Evolutionary conservation across 2,329 filamentous ascomycete genomes (phyloP), one percentile per base, ranked within the genome.

Genomic region (Alternaria brassicae): DNA sequence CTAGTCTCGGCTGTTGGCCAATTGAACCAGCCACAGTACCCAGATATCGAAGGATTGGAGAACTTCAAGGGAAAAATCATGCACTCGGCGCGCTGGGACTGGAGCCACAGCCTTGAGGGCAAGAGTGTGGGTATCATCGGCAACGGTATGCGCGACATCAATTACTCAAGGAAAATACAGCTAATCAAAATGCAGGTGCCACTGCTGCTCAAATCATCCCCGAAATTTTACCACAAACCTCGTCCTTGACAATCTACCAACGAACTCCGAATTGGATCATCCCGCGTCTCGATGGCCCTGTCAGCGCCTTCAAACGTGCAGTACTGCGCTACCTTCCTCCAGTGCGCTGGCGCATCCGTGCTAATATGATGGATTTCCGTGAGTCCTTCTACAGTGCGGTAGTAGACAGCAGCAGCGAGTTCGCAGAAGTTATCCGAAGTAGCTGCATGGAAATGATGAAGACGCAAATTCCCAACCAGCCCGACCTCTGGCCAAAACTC

Each of bases 31-130:
- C 86, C 86, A 0, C 74, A 77, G 6, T 82, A 80, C 62, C 84
- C 84, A 0, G 69, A 79, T 1, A 84, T 86, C 12, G 73, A 80
- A 8, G 84, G 84, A 0, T 54, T 85, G 9, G 73, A 81, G 0
- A 72, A 76, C 6, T 86, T 85, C 56, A 72, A 80, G 39, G 84
- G 84, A 3, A 85, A 84, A 72, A 75, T 81, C 55, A 85, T 84
- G 79, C 85, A 88, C 61, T 84, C 82, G 3, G 84, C 85, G 4
- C 72, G 85, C n/a, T 88, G 85, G 85, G 85, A 88, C 60, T 86
- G 84, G 84, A 83, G 79, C 41, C 86, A 85, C 61, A 79, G 82
- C 49, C 66, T 86, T n/a, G 71, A 75, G 28, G 83, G 79, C 8
- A 87, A 87, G 76, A 81, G 80, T 50, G 81, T 88, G 39, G 86